Evolutionary conservation across 108 stramenopile species (phyloP).

Genomic region (Stephanodiscus minutulus): DNA sequence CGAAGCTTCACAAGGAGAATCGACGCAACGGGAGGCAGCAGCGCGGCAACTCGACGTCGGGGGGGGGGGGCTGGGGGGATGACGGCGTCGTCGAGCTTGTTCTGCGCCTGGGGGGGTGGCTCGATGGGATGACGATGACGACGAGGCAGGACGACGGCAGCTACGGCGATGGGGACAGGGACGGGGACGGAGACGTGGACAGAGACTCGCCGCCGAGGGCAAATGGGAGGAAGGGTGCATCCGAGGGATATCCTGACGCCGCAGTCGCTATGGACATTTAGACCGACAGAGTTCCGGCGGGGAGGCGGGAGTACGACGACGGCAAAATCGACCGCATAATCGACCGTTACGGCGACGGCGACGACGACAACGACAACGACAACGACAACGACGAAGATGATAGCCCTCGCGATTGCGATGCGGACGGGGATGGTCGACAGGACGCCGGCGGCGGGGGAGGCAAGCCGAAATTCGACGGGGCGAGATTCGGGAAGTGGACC

Average conservation of each 20-base stretch:
- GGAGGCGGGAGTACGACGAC: background rate
- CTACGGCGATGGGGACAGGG: background rate
- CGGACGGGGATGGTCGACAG: slow-evolving; percentile 6
- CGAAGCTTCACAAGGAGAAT: slow-evolving; percentile 29
- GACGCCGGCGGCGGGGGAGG: slow-evolving; percentile 11
- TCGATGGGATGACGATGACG: background rate
- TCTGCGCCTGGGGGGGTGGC: background rate
- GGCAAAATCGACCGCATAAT: no score
- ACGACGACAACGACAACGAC: slow-evolving; percentile 1
- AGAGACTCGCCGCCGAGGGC: background rate
- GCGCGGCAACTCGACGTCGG: background rate
- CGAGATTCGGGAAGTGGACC: slow-evolving; percentile 11
- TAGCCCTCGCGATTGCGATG: background rate
- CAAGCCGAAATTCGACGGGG: slow-evolving; percentile 10
- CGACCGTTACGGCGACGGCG: background rate
- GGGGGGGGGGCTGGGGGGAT: background rate
- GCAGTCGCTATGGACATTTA: background rate
- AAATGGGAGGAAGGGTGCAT: background rate
- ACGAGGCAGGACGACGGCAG: background rate
- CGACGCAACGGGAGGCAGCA: slow-evolving; percentile 16
- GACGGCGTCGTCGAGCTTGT: background rate
- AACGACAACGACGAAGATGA: slow-evolving; percentile 16
- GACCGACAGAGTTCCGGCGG: background rate
- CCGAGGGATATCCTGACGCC: background rate
- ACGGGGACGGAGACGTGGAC: background rate